phyloP scores from a whole-genome alignment of 768 basidiomycete species.

The Strobilomyces confusus region DNA sequence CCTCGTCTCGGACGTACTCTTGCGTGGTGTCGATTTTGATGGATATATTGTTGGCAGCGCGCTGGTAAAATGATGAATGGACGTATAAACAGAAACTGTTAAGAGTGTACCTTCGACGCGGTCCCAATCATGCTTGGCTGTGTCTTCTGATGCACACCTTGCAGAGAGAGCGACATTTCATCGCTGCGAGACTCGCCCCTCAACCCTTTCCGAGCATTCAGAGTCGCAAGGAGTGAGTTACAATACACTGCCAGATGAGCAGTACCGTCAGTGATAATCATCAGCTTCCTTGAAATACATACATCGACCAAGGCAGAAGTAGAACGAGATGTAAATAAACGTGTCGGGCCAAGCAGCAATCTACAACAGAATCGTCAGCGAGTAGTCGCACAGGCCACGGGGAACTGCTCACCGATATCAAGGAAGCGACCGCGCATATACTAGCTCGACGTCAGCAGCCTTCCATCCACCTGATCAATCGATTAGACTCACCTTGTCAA shows the following conservation, averaged over 20 bases:
- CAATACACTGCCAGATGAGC: conserved; percentile 46
- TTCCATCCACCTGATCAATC: too few relatives aligned
- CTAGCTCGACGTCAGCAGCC: conserved; percentile 18
- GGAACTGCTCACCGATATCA: conserved; percentile 43
- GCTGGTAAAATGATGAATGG: conserved; percentile 11
- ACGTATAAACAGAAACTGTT: too few relatives aligned
- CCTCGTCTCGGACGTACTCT: conserved; percentile 46
- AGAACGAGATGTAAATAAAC: conserved; percentile 62
- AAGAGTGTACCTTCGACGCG: conserved; percentile 9
- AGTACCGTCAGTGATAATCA: neutral
- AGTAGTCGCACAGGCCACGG: neutral
- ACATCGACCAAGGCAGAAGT: conserved; percentile 61
- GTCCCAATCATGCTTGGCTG: conserved; percentile 9
- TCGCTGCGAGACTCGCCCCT: conserved; percentile 28
- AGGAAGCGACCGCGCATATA: conserved; percentile 54
- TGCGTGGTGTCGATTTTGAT: conserved; percentile 67
- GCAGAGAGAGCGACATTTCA: conserved; percentile 31
- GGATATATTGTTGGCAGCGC: conserved; percentile 48
- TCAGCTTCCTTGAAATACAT: conserved; percentile 20
- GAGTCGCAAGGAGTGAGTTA: conserved; percentile 57
- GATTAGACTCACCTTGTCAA: conserved; percentile 22
- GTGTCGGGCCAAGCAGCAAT: conserved; percentile 49
- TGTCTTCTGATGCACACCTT: conserved; percentile 27
- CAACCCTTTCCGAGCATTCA: conserved; percentile 54
- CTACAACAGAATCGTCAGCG: conserved; percentile 26